phyloP scores from a whole-genome alignment of 228 moss, liverwort and hornwort genomes.

The Sphagnum fallax region DNA sequence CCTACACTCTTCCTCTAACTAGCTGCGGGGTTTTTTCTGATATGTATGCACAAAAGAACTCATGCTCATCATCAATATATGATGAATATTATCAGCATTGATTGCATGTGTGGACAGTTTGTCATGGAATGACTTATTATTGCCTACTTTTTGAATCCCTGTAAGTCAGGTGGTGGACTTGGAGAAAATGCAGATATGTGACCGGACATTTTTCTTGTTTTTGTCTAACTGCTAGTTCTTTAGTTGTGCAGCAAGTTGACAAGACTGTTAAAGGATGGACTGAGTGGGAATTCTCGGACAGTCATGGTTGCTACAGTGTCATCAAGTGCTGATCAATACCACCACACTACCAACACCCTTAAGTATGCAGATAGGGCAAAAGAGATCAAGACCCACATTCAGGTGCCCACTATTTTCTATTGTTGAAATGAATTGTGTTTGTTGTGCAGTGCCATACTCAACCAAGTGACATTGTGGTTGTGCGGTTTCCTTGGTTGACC shows the following conservation, averaged over 20 bases:
- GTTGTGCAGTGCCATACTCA: neutral
- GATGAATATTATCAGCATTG: neutral
- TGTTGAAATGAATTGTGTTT: neutral
- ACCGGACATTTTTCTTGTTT: too few species aligned
- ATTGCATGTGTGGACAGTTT: neutral
- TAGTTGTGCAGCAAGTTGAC: constrained; percentile 32
- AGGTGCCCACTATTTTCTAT: constrained; percentile 12
- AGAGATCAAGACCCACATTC: constrained; percentile 50
- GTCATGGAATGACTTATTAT: neutral
- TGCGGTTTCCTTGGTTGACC: neutral
- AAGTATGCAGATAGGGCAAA: constrained; percentile 52
- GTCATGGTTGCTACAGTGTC: constrained; percentile 50
- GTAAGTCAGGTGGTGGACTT: neutral
- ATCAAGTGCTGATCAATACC: constrained; percentile 47
- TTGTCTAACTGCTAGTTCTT: neutral
- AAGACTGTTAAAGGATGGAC: constrained; percentile 41
- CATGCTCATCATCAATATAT: neutral
- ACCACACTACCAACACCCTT: constrained; percentile 44
- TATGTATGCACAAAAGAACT: neutral
- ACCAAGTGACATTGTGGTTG: too few species aligned
- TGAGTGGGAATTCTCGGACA: constrained; percentile 46
- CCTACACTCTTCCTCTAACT: too few species aligned
- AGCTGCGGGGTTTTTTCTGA: too few species aligned
- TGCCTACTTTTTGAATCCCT: neutral
- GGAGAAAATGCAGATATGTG: too few species aligned